phyloP scores from a whole-genome alignment of 441 rosid genomes.

The Dalechampia spathulata region DNA sequence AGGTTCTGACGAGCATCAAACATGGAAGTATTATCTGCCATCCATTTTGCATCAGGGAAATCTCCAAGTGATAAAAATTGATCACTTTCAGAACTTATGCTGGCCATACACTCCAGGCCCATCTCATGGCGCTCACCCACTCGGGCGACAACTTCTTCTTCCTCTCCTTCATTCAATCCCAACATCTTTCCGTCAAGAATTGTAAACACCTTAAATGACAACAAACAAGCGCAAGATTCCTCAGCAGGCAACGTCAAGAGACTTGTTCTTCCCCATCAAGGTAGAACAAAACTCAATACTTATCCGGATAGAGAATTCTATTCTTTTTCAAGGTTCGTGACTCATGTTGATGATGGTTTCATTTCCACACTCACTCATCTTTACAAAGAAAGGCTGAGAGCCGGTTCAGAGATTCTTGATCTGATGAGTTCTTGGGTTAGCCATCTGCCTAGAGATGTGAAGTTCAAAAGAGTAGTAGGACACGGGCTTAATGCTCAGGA shows the following conservation, averaged over 20 bases:
- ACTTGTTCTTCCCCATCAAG: constrained; percentile 55
- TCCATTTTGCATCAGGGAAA: no score
- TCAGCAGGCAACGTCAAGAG: constrained; percentile 65
- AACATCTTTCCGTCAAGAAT: constrained; percentile 19
- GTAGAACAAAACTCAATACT: constrained; percentile 54
- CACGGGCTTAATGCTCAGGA: constrained; percentile 91
- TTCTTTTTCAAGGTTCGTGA: constrained; percentile 42
- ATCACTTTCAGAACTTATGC: constrained; percentile 16
- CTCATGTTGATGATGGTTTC: constrained; percentile 77
- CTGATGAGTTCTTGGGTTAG: constrained; percentile 96
- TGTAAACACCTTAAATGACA: constrained; percentile 22
- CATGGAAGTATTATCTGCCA: no score
- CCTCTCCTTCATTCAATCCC: constrained; percentile 15
- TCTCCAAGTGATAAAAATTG: no score
- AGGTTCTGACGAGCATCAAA: no score
- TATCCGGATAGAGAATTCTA: constrained; percentile 70
- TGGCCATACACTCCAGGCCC: constrained; percentile 19
- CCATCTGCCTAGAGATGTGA: constrained; percentile 65
- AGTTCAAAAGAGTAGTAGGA: constrained; percentile 66
- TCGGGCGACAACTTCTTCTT: constrained; percentile 3
- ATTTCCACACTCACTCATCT: constrained; percentile 56
- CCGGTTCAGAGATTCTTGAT: constrained; percentile 63
- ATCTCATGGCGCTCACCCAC: constrained; percentile 21
- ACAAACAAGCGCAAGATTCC: constrained; percentile 29
- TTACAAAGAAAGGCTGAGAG: constrained; percentile 51